These are phyloP conservation scores for Trichoderma koningiopsis DNA, from an alignment of 2,329 filamentous ascomycete genomes.

Conservation along the genomic window DNA sequence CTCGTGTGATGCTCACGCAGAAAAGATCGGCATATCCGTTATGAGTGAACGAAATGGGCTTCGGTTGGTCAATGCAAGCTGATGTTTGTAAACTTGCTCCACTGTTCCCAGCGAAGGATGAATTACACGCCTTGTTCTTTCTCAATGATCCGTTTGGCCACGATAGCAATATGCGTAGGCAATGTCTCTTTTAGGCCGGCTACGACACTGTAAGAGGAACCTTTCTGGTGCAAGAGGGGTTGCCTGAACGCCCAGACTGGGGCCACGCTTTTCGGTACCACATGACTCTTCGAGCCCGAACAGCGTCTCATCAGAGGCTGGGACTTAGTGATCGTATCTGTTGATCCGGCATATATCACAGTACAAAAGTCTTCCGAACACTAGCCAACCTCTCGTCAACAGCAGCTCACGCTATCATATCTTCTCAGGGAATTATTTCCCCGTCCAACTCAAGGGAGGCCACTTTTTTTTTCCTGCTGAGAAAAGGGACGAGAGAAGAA, in stretches of 20 bases:
- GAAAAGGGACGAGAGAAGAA: not conserved
- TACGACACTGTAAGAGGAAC: conserved; percentile 32
- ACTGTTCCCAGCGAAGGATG: conserved; percentile 21
- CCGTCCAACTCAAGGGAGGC: not conserved
- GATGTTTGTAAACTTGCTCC: conserved; percentile 6
- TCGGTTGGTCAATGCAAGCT: conserved; percentile 16
- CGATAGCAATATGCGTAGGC: conserved; percentile 34
- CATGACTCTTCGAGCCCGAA: conserved; percentile 33
- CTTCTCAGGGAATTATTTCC: not conserved
- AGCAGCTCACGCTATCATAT: not conserved
- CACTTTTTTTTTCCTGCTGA: not conserved
- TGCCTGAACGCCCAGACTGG: conserved; percentile 36
- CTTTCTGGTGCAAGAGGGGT: conserved; percentile 36
- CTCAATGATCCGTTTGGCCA: conserved; percentile 24
- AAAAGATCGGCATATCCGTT: conserved; percentile 16
- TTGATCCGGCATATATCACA: conserved; percentile 27
- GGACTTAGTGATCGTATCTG: conserved; percentile 25
- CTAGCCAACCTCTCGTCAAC: conserved; percentile 7
- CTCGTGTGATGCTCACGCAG: conserved; percentile 23
- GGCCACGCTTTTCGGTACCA: conserved; percentile 38
- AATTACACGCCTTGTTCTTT: conserved; percentile 19
- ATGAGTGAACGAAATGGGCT: not conserved
- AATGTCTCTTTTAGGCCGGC: conserved; percentile 31
- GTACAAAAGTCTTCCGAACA: conserved; percentile 6
- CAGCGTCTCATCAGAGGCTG: conserved; percentile 23